Base-by-base conservation (phyloP, 2,329 filamentous ascomycete genomes). In the Lachnellula cervina region DNA sequence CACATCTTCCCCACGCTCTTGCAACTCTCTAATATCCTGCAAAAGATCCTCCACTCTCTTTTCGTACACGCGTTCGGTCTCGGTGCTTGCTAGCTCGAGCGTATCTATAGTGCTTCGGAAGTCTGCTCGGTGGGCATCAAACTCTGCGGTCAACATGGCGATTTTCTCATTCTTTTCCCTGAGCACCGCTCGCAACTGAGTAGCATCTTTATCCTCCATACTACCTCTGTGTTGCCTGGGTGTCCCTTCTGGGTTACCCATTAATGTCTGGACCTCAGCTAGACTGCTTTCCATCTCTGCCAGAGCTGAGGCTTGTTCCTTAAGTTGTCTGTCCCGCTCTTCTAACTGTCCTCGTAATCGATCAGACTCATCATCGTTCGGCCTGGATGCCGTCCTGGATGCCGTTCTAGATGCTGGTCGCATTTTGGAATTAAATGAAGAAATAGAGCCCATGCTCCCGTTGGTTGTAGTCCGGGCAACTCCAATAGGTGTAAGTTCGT, bases 151-250 rank as follows among this genome's bases (percentile, higher is more conserved):
- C 64, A 99, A 81, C 78, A 93, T 86, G 25, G 88, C 86, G 62
- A 99, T 97, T 76, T 92, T 96, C 56, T 99, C 94, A 66, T 97
- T 97, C 80, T 96, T 97, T 73, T 99, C 94, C 23, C 90, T 82
- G 52, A 99, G 74, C 64, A 96, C 74, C n/a, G 87, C 82, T 52
- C 92, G 85, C 55, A 99, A 77, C 68, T 95, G 88, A 5, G 81
- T 71, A 2, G 85, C 80, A 69, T 96, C 92, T 62, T 86, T 86
- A 55, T 88, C 88, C 55, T 86, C 84, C 23, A 81, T 63, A 64
- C 76, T 80, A 62, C 59, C 76, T 73, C 65, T 76, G 71, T 65
- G 73, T 62, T 61, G 68, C 68, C 63, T 73, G 70, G 56, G 74
- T 79, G 76, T 59, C 76, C 73, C 69, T 77, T 78, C 72, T 79